phyloP scores from a whole-genome alignment of 306 rosid genomes.

The Arachis hypogaea region DNA sequence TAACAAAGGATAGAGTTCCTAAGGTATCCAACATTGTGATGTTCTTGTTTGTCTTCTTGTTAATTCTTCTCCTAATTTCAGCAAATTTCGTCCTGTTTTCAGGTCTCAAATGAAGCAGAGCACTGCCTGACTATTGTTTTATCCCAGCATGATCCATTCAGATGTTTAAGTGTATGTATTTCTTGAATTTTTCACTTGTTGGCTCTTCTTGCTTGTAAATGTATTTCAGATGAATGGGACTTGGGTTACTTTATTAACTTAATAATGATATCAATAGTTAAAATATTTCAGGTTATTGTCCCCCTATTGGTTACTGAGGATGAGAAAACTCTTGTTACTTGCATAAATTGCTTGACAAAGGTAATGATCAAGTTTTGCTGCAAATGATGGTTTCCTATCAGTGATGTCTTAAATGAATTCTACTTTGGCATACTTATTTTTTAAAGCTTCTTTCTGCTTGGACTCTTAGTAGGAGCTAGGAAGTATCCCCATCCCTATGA shows the following conservation, averaged over 20 bases:
- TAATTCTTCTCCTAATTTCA: conserved; percentile 27
- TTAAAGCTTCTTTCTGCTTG: background rate
- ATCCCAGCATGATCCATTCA: conserved; percentile 88
- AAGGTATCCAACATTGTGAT: conserved; percentile 56
- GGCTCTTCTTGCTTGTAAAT: conserved; percentile 21
- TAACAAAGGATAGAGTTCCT: conserved; percentile 71
- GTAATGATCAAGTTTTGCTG: conserved; percentile 47
- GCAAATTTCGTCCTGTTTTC: conserved; percentile 39
- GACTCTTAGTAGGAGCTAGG: too few species aligned
- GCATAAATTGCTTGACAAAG: conserved; percentile 93
- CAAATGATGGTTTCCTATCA: conserved; percentile 17
- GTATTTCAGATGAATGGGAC: background rate
- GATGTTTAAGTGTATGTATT: conserved; percentile 87
- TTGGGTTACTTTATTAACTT: conserved; percentile 23
- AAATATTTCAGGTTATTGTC: conserved; percentile 76
- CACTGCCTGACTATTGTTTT: conserved; percentile 83
- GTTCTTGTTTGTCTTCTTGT: conserved; percentile 25
- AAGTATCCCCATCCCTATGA: background rate
- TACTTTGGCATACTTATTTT: background rate
- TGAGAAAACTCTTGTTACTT: conserved; percentile 92
- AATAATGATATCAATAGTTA: conserved; percentile 25
- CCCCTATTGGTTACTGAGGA: conserved; percentile 91
- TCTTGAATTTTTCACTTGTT: conserved; percentile 20
- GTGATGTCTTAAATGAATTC: background rate
- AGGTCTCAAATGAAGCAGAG: conserved; percentile 95